Evolutionary conservation across 148 eudicot genomes (phyloP).

Genomic region (Amaranthus hypochondriacus): DNA sequence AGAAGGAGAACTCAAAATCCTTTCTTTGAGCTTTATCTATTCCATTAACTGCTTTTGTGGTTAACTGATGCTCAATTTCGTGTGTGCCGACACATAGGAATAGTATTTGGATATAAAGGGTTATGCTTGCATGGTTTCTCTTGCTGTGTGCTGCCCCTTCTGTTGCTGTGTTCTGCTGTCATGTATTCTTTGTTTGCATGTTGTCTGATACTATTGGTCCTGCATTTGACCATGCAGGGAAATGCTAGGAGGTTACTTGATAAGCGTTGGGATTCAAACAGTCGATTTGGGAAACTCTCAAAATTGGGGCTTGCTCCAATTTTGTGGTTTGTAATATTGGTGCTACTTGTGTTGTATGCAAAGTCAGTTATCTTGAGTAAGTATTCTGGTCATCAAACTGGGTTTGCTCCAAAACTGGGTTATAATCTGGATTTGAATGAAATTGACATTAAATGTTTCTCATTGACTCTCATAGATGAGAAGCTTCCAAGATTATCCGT

Average conservation of each 20-base stretch:
- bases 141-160: background rate
- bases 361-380: constrained; percentile 82
- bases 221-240: constrained; percentile 59
- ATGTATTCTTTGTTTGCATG: background rate
- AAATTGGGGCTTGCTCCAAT: constrained; percentile 85
- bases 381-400: constrained; percentile 7
- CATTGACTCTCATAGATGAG: constrained; percentile 42
- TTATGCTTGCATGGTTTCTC: background rate
- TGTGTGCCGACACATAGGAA: background rate
- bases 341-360: constrained; percentile 65
- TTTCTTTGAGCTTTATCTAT: background rate
- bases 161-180: background rate
- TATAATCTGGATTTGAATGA: background rate
- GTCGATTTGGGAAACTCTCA: constrained; percentile 69
- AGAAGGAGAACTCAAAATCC: background rate
- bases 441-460: constrained; percentile 12
- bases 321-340: constrained; percentile 67
- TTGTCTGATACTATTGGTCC: constrained; percentile 15
- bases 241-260: constrained; percentile 87
- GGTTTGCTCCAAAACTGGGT: background rate
- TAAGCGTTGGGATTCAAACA: constrained; percentile 68
- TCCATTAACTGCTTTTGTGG: background rate
- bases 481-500: constrained; percentile 70
- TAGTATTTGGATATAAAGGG: background rate
- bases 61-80: background rate